These are phyloP conservation scores for Apiospora marii DNA, from an alignment of 2,329 filamentous ascomycete species.

Conservation along the genomic window DNA sequence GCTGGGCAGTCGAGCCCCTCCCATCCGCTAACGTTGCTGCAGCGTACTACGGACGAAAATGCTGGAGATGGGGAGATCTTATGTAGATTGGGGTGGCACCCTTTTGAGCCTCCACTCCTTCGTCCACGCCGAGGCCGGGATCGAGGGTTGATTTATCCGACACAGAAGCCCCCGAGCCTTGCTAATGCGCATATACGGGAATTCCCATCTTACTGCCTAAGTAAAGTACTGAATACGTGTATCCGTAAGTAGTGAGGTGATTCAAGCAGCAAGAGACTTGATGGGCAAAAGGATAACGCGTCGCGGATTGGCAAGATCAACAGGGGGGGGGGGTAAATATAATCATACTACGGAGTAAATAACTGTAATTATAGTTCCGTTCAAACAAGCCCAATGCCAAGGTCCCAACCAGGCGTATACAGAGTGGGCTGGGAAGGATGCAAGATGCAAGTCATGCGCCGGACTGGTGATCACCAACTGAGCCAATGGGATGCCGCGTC, in stretches of 20 bases:
- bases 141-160: not conserved
- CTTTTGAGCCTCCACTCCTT: not conserved
- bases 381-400: not conserved
- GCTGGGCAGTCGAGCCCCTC: not conserved
- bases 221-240: no score
- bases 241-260: no score
- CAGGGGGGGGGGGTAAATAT: not conserved
- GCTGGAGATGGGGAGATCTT: not conserved
- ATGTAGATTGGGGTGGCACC: not conserved
- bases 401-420: not conserved
- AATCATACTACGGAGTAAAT: not conserved
- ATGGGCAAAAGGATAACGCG: not conserved
- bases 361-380: not conserved
- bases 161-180: not conserved
- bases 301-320: not conserved
- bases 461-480: not conserved
- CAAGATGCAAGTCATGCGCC: not conserved
- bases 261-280: not conserved
- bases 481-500: not conserved
- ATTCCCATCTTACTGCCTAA: not conserved
- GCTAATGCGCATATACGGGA: conserved; percentile 2
- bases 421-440: not conserved
- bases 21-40: not conserved
- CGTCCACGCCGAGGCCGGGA: not conserved
- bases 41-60: not conserved